Percentiles rank a stretch among this genome's conserved stretches.
Conservation (phyloP, 106 monocot genomes). For the Acorus gramineus region DNA sequence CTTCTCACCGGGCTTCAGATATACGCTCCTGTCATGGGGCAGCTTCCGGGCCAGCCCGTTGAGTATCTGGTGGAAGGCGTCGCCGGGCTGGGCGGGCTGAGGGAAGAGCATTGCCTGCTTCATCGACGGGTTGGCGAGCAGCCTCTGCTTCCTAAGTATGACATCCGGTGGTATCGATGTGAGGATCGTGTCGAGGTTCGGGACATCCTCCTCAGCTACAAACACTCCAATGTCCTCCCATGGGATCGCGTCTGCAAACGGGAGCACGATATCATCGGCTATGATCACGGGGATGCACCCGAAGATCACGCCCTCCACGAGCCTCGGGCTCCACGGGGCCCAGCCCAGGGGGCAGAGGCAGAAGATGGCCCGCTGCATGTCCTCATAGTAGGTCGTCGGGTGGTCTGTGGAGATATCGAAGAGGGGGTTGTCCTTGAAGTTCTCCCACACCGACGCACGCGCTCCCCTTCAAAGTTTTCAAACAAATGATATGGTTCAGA, state of each 20-base stretch:
- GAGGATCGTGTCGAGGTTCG: conserved; percentile 53
- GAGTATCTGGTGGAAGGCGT: conserved; percentile 79
- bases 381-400: conserved; percentile 59
- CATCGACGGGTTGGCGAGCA: conserved; percentile 81
- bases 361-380: conserved; percentile 60
- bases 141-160: conserved; percentile 61
- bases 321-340: conserved; percentile 74
- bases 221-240: conserved; percentile 79
- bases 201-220: conserved; percentile 65
- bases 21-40: conserved; percentile 34
- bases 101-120: conserved; percentile 87
- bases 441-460: conserved; percentile 62
- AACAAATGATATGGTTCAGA: too few relatives aligned
- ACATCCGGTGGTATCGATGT: conserved; percentile 55
- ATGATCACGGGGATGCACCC: conserved; percentile 78
- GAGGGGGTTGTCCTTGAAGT: conserved; percentile 63
- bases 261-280: conserved; percentile 65
- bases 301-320: conserved; percentile 62
- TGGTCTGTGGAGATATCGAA: conserved; percentile 68
- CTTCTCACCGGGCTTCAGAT: conserved; percentile 42
- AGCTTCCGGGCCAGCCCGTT: conserved; percentile 76
- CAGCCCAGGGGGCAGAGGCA: conserved; percentile 79
- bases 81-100: conserved; percentile 62
- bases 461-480: conserved; percentile 28
- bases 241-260: conserved; percentile 66